These are phyloP conservation scores for Verticillium tricorpus DNA, from an alignment of 2,329 filamentous ascomycete species.

Conservation along the genomic window DNA sequence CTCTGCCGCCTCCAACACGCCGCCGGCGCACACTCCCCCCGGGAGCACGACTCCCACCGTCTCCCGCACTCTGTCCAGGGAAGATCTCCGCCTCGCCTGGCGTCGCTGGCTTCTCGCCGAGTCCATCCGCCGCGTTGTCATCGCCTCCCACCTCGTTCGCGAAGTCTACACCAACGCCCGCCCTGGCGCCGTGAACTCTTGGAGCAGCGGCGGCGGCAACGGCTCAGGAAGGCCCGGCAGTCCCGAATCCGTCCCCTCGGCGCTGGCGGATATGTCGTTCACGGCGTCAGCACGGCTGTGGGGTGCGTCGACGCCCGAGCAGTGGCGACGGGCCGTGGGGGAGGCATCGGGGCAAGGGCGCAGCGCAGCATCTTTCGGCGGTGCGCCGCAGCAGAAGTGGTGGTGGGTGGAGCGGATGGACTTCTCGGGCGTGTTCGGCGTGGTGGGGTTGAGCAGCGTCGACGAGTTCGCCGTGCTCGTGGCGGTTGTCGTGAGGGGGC, in stretches of 20 bases:
- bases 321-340: constrained; percentile 11
- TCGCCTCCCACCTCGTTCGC: constrained; percentile 12
- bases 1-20: background rate
- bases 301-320: constrained; percentile 12
- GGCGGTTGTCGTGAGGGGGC: constrained; percentile 11
- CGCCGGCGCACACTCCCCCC: background rate
- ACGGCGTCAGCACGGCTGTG: constrained; percentile 13
- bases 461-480: constrained; percentile 13
- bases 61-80: constrained; percentile 1
- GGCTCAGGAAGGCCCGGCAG: background rate
- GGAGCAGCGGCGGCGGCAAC: background rate
- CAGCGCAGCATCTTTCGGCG: background rate
- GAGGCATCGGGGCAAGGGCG: background rate
- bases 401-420: constrained; percentile 14
- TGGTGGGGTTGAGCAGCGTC: constrained; percentile 10
- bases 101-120: constrained; percentile 14
- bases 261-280: constrained; percentile 13
- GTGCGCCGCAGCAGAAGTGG: background rate
- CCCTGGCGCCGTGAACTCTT: constrained; percentile 6
- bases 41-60: background rate
- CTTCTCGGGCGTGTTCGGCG: constrained; percentile 11
- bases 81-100: constrained; percentile 12
- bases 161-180: constrained; percentile 11
- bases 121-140: constrained; percentile 11
- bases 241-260: background rate